Base-by-base conservation (phyloP, 192 early-diverging fungal species). In the Chytriomyces sp. region DNA sequence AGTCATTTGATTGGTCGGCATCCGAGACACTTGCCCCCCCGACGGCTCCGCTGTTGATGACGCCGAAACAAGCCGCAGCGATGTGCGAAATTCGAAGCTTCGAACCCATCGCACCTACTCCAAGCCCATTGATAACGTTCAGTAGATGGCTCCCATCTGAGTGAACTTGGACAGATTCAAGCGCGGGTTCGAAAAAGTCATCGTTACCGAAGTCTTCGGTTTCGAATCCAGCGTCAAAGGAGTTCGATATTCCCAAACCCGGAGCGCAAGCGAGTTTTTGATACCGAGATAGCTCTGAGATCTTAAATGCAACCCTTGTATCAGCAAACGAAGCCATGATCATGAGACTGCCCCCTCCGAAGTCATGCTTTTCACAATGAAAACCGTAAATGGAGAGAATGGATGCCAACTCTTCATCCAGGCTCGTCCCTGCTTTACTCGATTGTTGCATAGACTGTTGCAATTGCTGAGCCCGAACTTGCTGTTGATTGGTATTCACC, bases 261-360 rank as follows among this genome's bases (percentile, higher is more conserved):
- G 22, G 25, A 3, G 40, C 25, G 49, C 25, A 25, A 49, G 63
- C 17, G 7, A 64, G 30, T 31, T 64, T 64, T 32, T 64, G 63
- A 49, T 64, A 64, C 32, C 41, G 63, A 12, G 40, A 38, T 34
- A 64, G 34, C 3, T 10, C 8, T 26, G 40, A 12, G 22, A 64
- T 49, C 63, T 52, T 64, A 32, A 64, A 64, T 19, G 63, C 22
- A 8, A 64, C 26, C 14, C 63, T 38, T 14, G 34, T 26, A 7
- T 52, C 63, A 17, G 28, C 63, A 64, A 52, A 49, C 2, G 63
- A 49, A 22, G 63, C 10, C 10, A 64, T 64, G n/a, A 64, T 41
- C 63, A 64, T 44, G n/a, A 64, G 25, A 33, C 28, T 19, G 22
- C 22, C 22, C 14, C 25, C 39, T 49, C 26, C 63, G 6, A 64